These are phyloP conservation scores for Candida glucosophila DNA, from an alignment of 1,139 yeast species.

Conservation along the genomic window DNA sequence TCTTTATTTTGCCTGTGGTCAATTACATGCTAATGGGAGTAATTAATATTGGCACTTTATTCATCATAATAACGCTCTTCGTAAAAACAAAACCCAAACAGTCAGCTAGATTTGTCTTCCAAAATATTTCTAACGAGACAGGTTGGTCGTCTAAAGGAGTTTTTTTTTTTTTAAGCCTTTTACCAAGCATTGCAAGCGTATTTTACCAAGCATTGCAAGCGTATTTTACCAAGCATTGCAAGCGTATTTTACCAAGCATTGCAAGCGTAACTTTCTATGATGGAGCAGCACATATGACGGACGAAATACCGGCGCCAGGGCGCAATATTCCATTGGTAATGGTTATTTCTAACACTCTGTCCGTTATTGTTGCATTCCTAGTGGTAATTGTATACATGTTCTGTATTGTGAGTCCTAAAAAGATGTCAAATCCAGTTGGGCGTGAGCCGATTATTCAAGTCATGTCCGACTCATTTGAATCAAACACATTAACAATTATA, in stretches of 20 bases:
- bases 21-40: constrained; percentile 12
- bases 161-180: constrained; percentile 19
- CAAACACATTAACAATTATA: constrained; percentile 17
- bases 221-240: too few relatives aligned
- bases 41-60: constrained; percentile 18
- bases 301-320: constrained; percentile 19
- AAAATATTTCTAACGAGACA: constrained; percentile 15
- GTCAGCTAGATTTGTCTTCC: constrained; percentile 16
- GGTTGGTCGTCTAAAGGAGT: constrained; percentile 22
- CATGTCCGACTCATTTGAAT: constrained; percentile 17
- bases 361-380: constrained; percentile 15
- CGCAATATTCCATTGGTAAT: constrained; percentile 19
- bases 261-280: constrained; percentile 19
- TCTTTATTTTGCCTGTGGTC: constrained; percentile 11
- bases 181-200: too few relatives aligned
- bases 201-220: too few relatives aligned
- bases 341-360: constrained; percentile 15
- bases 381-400: constrained; percentile 20
- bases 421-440: constrained; percentile 16
- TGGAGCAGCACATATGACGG: constrained; percentile 24
- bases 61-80: constrained; percentile 16
- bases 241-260: constrained; percentile 19
- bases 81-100: constrained; percentile 16
- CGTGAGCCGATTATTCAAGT: constrained; percentile 22
- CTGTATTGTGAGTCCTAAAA: constrained; percentile 12